Percentiles rank a stretch among this genome's conserved stretches.
phyloP scores from a whole-genome alignment of 805 yeast species.

The Hanseniaspora singularis region DNA sequence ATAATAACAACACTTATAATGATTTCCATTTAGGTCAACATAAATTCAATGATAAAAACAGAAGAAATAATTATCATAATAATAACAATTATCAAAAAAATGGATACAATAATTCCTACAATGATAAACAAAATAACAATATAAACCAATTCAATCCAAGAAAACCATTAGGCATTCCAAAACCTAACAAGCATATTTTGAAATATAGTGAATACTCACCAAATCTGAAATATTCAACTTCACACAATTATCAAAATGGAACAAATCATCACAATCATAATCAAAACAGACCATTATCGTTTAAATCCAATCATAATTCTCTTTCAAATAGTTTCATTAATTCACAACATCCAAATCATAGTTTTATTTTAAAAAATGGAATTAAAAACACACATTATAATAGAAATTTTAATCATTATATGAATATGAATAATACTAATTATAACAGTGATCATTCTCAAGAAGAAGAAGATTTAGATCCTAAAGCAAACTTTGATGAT shows the following conservation, averaged over 20 bases:
- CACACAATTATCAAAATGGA: not conserved
- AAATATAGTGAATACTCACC: constrained; percentile 30
- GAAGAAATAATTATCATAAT: constrained; percentile 15
- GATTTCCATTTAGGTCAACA: constrained; percentile 4
- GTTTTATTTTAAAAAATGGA: not conserved
- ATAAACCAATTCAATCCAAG: too few species aligned
- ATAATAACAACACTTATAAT: constrained; percentile 12
- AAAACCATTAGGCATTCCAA: constrained; percentile 55
- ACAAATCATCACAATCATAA: not conserved
- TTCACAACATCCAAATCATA: constrained; percentile 6
- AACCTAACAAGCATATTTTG: constrained; percentile 37
- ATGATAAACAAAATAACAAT: not conserved
- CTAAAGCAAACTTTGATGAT: too few species aligned
- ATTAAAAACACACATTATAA: constrained; percentile 20
- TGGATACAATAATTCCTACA: constrained; percentile 1
- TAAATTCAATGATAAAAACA: constrained; percentile 15
- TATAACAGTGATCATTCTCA: not conserved
- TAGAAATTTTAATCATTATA: constrained; percentile 9
- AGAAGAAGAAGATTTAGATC: too few species aligned
- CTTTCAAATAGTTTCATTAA: not conserved
- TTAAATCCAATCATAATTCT: constrained; percentile 4
- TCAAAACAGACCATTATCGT: not conserved
- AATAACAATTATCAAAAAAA: constrained; percentile 12
- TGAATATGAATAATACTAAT: not conserved
- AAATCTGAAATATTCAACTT: not conserved